A percentile compares a stretch with the other conserved stretches of the same genome.
These are phyloP conservation scores for Phytophthora hibernalis DNA, from an alignment of 352 stramenopile species.

Conservation along the genomic window DNA sequence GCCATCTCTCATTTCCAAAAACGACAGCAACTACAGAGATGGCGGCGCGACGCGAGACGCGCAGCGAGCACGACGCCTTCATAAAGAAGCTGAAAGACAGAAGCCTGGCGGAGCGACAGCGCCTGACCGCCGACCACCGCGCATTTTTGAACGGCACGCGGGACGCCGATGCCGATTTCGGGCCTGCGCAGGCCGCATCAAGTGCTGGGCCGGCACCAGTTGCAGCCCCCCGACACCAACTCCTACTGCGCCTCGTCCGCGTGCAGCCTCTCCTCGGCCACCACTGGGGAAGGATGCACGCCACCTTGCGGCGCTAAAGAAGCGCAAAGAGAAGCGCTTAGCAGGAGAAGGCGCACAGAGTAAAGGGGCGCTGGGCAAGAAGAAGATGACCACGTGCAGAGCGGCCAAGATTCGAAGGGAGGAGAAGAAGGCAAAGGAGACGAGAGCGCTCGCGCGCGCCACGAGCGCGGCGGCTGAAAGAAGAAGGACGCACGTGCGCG, in stretches of 20 bases:
- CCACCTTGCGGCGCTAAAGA: neutral
- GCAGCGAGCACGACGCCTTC: neutral
- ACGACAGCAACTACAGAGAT: neutral
- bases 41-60: neutral
- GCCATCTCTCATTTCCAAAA: neutral
- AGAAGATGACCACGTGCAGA: neutral
- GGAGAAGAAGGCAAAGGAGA: constrained; percentile 5
- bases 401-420: neutral
- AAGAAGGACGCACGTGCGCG: neutral
- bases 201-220: too few species aligned
- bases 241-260: too few species aligned
- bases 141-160: neutral
- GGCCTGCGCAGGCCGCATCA: too few species aligned
- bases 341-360: neutral
- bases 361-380: neutral
- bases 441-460: neutral
- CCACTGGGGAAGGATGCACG: neutral
- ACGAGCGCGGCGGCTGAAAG: neutral
- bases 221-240: too few species aligned
- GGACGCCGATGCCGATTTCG: constrained; percentile 1
- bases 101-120: neutral
- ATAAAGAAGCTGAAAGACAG: neutral
- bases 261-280: neutral
- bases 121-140: neutral
- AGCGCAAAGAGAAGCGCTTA: neutral